phyloP scores from a whole-genome alignment of 495 filamentous ascomycete species.

The Thermochaetoides thermophila region DNA sequence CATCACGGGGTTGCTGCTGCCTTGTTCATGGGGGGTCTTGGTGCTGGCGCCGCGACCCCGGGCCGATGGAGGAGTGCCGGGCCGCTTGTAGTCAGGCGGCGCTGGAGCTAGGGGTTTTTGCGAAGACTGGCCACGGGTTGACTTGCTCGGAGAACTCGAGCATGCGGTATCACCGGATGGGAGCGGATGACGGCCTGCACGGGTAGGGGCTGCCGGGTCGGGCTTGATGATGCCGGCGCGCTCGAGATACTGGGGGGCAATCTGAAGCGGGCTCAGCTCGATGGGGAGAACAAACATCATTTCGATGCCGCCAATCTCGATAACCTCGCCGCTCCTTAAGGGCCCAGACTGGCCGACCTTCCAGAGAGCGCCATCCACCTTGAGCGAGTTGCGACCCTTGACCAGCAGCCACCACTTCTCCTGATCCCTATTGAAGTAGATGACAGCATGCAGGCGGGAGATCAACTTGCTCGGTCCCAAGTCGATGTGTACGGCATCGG shows the following conservation, averaged over 20 bases:
- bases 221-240: slow-evolving; percentile 31
- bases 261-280: slow-evolving; percentile 40
- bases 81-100: slow-evolving; percentile 52
- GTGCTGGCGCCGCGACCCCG: slow-evolving; percentile 18
- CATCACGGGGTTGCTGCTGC: slow-evolving; percentile 26
- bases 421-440: slow-evolving; percentile 59
- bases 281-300: slow-evolving; percentile 95
- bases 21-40: slow-evolving; percentile 29
- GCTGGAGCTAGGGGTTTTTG: slow-evolving; percentile 51
- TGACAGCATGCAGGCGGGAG: slow-evolving; percentile 73
- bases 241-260: slow-evolving; percentile 38
- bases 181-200: slow-evolving; percentile 29
- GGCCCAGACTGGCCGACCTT: slow-evolving; percentile 47
- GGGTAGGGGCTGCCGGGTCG: slow-evolving; percentile 9
- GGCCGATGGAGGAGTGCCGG: slow-evolving; percentile 48
- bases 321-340: slow-evolving; percentile 70
- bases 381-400: slow-evolving; percentile 81
- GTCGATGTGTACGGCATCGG: slow-evolving; percentile 63
- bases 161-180: slow-evolving; percentile 28
- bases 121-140: slow-evolving; percentile 13
- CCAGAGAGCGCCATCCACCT: slow-evolving; percentile 55
- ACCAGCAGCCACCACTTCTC: slow-evolving; percentile 67
- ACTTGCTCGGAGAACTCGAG: slow-evolving; percentile 14
- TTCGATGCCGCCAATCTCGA: slow-evolving; percentile 80
- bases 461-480: slow-evolving; percentile 86